Base-by-base conservation (phyloP, 2,329 filamentous ascomycete species). In the Fonsecaea nubica region DNA sequence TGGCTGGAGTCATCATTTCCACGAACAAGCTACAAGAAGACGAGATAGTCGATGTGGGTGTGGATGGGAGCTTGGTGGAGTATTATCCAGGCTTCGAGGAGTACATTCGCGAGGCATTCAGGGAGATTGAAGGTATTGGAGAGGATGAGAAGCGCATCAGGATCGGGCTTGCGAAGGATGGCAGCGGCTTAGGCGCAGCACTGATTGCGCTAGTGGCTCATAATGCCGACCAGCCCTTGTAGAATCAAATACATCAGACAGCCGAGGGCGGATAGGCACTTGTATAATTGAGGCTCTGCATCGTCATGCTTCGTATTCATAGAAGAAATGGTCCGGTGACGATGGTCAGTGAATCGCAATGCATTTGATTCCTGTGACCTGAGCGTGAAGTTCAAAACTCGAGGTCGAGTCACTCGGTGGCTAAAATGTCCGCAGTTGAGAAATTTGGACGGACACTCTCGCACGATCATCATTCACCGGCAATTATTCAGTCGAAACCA, bases 91-190 rank as follows among this genome's bases (percentile, higher is more conserved):
- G 89, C 75, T 99, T 97, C 80, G 89, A 95, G 71, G 89, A 91
- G 64, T 91, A 95, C 82, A 90, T 98, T 69, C 87, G 93, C 69
- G 91, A 96, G 76, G 92, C 92, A 6, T 83, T 98, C 66, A 82
- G 88, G 58, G 88, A 87, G 63, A 88, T 97, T 61, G 86, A 92
- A 15, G 88, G 90, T 68, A 91, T 98, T 73, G 94, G 94, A 4
- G 82, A 86, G 64, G 93, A 93, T 10, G 93, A 96, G 71, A 90
- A 91, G 80, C 91, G 89, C 80, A 91, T 99, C 71, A 86, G 92
- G 64, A 97, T 99, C 75, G 95, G 94, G 25, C 95, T 98, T 75
- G 95, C 95, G 69, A 97, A 97, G 84, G 95, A 99, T 77, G 95
- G 95, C 56, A 95, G 91, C 70, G 95, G 92, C 69, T 92, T 97